phyloP scores from a whole-genome alignment of 108 stramenopile genomes.

The Conticribra guillardii region DNA sequence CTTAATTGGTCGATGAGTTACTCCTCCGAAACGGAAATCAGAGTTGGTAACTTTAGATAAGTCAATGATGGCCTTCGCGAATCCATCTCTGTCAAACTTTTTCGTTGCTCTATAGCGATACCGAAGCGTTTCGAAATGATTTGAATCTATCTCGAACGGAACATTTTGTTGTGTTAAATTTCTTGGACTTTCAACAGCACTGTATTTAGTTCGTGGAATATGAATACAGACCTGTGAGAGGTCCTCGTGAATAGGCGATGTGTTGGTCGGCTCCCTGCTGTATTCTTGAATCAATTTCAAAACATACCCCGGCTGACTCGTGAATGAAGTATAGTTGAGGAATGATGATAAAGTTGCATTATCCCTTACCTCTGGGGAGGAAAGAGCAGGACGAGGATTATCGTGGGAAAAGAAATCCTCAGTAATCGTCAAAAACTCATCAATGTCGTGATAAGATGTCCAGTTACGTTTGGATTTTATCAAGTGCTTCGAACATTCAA shows the following conservation, averaged over 20 bases:
- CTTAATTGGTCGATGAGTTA: conserved; percentile 51
- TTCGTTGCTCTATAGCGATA: background rate
- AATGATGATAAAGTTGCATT: background rate
- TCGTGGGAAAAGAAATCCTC: background rate
- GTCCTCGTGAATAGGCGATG: background rate
- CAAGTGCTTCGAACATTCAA: background rate
- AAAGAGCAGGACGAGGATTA: background rate
- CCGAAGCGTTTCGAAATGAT: background rate
- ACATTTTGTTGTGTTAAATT: background rate
- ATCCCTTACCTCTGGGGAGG: background rate
- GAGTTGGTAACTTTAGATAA: conserved; percentile 38
- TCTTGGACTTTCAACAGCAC: background rate
- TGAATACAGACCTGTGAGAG: background rate
- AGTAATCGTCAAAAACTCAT: background rate
- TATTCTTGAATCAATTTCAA: background rate
- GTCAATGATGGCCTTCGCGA: conserved; percentile 59
- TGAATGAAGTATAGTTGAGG: background rate
- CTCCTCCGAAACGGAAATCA: conserved; percentile 39
- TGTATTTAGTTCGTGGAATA: background rate
- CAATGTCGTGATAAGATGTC: background rate
- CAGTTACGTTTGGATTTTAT: background rate
- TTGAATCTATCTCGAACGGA: background rate
- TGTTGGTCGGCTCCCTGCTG: background rate
- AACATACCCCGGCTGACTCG: background rate
- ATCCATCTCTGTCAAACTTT: conserved; percentile 27